phyloP scores from a whole-genome alignment of 805 yeast genomes.

The Nakazawaea laoshanensis region DNA sequence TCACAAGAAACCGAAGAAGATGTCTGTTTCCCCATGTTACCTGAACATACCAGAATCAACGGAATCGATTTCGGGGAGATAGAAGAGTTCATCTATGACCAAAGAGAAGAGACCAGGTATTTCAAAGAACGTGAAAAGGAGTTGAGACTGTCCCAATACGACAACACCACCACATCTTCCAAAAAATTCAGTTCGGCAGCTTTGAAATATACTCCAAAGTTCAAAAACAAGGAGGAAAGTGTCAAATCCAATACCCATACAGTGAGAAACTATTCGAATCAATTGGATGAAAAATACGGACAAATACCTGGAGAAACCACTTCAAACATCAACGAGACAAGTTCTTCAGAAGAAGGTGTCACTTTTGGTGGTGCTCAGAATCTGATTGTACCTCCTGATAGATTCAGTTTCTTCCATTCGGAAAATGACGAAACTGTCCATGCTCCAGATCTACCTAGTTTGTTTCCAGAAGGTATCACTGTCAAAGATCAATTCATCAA shows the following conservation, averaged over 20 bases:
- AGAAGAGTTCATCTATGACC: constrained; percentile 68
- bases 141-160: constrained; percentile 12
- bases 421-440: constrained; percentile 83
- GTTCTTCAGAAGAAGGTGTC: constrained; percentile 19
- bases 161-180: constrained; percentile 24
- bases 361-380: constrained; percentile 23
- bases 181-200: constrained; percentile 41
- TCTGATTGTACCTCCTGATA: constrained; percentile 42
- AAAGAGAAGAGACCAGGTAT: constrained; percentile 38
- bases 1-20: constrained; percentile 94
- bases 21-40: constrained; percentile 91
- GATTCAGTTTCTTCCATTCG: constrained; percentile 78
- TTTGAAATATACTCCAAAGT: constrained; percentile 51
- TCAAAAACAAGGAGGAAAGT: background rate
- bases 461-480: constrained; percentile 57
- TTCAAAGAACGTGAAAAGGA: constrained; percentile 24
- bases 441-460: constrained; percentile 77
- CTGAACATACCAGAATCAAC: constrained; percentile 38
- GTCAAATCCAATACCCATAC: background rate
- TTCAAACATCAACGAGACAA: constrained; percentile 15
- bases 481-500: constrained; percentile 63
- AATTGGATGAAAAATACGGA: constrained; percentile 11
- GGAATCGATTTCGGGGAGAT: constrained; percentile 91
- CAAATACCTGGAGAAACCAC: constrained; percentile 15
- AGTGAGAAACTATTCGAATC: constrained; percentile 1